These are phyloP conservation scores for Corylus americana DNA, from an alignment of 306 rosid genomes.

Conservation along the genomic window DNA sequence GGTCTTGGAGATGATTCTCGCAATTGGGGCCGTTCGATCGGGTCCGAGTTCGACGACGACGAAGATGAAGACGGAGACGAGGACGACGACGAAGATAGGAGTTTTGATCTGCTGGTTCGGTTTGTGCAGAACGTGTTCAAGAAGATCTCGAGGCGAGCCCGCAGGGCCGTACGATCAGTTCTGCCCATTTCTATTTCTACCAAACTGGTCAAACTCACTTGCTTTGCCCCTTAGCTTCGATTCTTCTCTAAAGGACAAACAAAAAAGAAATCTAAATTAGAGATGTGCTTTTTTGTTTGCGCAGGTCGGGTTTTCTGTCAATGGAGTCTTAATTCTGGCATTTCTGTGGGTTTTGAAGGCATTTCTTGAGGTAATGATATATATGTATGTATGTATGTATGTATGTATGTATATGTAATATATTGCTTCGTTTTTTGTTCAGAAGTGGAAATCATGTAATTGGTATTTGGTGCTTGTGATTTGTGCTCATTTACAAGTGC, in stretches of 20 bases:
- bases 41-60: conserved; percentile 27
- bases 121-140: conserved; percentile 68
- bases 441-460: background rate
- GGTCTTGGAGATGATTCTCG: conserved; percentile 47
- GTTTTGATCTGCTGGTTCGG: conserved; percentile 65
- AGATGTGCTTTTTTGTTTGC: background rate
- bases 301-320: conserved; percentile 69
- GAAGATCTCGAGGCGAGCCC: conserved; percentile 63
- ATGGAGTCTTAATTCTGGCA: conserved; percentile 65
- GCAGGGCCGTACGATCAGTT: conserved; percentile 71
- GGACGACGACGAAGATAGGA: conserved; percentile 64
- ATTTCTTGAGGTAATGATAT: conserved; percentile 62
- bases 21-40: conserved; percentile 51
- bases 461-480: background rate
- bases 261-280: background rate
- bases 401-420: background rate
- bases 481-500: background rate
- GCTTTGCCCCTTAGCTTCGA: background rate
- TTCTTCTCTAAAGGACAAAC: background rate
- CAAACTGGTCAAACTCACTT: conserved; percentile 45
- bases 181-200: conserved; percentile 65
- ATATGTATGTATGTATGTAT: background rate
- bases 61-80: conserved; percentile 55
- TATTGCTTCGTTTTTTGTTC: too few relatives aligned
- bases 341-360: conserved; percentile 75